Evolutionary conservation across 371 early-diverging fungal species (phyloP).

Genomic region (Encephalitozoon cuniculi): DNA sequence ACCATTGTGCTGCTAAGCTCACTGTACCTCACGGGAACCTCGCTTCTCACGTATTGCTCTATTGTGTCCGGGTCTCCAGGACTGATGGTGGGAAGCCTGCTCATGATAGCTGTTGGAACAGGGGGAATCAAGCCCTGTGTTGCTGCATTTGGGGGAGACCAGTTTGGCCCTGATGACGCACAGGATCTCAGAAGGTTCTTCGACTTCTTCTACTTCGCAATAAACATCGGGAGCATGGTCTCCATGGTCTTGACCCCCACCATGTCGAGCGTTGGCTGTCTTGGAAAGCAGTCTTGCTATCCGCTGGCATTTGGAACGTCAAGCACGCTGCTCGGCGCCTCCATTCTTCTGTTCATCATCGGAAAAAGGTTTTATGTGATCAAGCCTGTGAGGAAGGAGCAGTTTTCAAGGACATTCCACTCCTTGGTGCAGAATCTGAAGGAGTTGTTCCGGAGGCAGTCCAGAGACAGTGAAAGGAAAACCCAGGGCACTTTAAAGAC

Average conservation of each 20-base stretch:
- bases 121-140: conserved; percentile 77
- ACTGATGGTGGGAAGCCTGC: conserved; percentile 64
- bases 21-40: conserved; percentile 67
- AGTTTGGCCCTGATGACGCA: conserved; percentile 59
- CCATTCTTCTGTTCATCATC: conserved; percentile 44
- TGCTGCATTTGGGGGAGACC: conserved; percentile 68
- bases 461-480: background rate
- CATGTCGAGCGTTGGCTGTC: conserved; percentile 28
- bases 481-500: background rate
- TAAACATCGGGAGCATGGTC: conserved; percentile 67
- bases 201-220: conserved; percentile 70
- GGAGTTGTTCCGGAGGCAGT: background rate
- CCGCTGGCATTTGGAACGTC: conserved; percentile 55
- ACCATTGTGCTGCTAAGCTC: conserved; percentile 67
- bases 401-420: background rate
- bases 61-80: conserved; percentile 63
- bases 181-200: conserved; percentile 60
- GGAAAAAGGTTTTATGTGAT: conserved; percentile 33
- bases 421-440: background rate
- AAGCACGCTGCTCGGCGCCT: conserved; percentile 37
- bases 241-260: conserved; percentile 37
- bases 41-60: conserved; percentile 63
- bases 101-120: conserved; percentile 71
- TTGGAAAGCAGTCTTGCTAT: conserved; percentile 52
- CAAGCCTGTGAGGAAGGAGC: background rate